Evolutionary conservation across 2,329 filamentous ascomycete species (phyloP).

Genomic region (Sclerotiophoma versabilis): DNA sequence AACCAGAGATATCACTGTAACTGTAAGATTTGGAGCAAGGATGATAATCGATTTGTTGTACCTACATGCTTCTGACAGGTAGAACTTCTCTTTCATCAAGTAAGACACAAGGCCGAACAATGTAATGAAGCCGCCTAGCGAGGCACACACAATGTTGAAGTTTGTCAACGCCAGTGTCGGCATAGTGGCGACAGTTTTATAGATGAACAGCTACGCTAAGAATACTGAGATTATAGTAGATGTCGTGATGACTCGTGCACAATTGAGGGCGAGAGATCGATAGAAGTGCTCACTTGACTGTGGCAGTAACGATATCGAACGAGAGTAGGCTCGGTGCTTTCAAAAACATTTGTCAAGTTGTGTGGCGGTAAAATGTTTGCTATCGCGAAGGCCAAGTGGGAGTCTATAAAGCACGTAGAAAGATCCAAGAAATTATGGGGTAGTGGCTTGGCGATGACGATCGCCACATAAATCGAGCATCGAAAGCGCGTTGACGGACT

Average conservation of each 20-base stretch:
- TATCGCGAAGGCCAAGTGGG: not conserved
- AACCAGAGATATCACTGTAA: slow-evolving; percentile 79
- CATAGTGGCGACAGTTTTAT: slow-evolving; percentile 51
- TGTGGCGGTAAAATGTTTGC: not conserved
- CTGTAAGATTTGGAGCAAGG: not conserved
- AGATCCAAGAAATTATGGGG: not conserved
- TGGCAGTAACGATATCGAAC: slow-evolving; percentile 8
- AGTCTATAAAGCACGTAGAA: not conserved
- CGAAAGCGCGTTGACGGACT: not conserved
- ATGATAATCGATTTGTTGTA: slow-evolving; percentile 29
- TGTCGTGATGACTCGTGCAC: not conserved
- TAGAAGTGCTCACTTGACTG: slow-evolving; percentile 6
- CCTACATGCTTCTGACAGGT: slow-evolving; percentile 87
- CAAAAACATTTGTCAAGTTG: slow-evolving; percentile 1
- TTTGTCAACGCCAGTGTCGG: slow-evolving; percentile 71
- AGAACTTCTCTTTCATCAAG: slow-evolving; percentile 86
- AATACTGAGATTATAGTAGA: not conserved
- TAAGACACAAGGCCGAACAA: slow-evolving; percentile 92
- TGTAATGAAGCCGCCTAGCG: slow-evolving; percentile 85
- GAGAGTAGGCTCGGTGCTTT: not conserved
- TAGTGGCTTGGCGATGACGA: slow-evolving; percentile 14
- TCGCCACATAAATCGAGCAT: slow-evolving; percentile 4
- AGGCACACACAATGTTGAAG: slow-evolving; percentile 84
- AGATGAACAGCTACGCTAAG: not conserved
- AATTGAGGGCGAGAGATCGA: not conserved